Base-by-base conservation (phyloP, 1,284 basidiomycete genomes). In the Ganoderma lucidum region DNA sequence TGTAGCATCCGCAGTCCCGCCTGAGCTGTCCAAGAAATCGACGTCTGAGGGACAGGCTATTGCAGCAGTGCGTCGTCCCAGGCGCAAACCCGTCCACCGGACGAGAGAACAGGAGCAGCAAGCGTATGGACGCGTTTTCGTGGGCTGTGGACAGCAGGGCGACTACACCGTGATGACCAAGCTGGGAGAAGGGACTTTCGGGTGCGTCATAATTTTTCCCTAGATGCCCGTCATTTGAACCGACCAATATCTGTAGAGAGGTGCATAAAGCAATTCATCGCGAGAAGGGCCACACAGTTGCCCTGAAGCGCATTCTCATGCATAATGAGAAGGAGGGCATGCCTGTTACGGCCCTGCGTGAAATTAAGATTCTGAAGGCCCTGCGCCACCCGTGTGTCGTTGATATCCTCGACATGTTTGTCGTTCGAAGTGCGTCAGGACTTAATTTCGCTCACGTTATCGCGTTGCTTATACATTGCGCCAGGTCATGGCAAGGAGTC, bases 291-390 rank as follows among this genome's bases (percentile, higher is more conserved):
- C 84, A 81, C 8, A 81, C 86, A 0, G 96, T 99, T 8, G 97
- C 97, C 2, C 82, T 99, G 61, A 99, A 99, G 80, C 90, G 95
- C 63, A 97, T 99, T 71, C 86, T 97, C 62, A 96, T 99, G 88
- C 96, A 99, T 80, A 96, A 96, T 74, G 95, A 97, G 81, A 96
- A 96, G 78, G 96, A 97, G 79, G 97, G 96, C 64, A 94, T 98
- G 88, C 96, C 96, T 1, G 94, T 99, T 44, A 99, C 98, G 1
- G 97, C 98, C 6, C 85, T 99, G 17, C 91, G 98, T n/a, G 98
- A 99, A 83, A 99, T 99, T 83, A 97, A 97, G 80, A 95, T 99
- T 67, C 85, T 99, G 65, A 99, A 99, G 80, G 90, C 92, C 14
- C 85, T 99, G 71, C 87, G 90, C 30, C 97, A 99, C 77, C 87